Evolutionary conservation across 148 eudicot species (phyloP), one percentile per base, ranked within the genome.

Genomic region (Heliosperma pusillum): DNA sequence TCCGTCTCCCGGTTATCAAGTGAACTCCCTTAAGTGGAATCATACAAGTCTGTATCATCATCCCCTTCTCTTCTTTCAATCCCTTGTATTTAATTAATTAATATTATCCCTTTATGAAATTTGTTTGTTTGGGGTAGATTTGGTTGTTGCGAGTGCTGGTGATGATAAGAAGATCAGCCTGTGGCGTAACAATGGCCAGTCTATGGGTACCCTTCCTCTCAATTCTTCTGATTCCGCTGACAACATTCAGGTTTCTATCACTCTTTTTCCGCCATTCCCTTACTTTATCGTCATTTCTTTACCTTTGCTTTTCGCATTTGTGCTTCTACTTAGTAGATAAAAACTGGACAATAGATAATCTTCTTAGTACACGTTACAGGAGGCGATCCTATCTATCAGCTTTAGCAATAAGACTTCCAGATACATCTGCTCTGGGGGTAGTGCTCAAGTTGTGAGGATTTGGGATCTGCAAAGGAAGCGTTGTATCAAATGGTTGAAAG

Each of bases 141-240:
- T 94, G 92, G 98, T 94, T 70, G 87, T 94, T 86, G 97, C 98
- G 30, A 94, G 97, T 81, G 98, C 92, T 3, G 98, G 98, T 22
- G 96, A 94, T 10, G 97, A 94, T 76, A 86, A 87, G 74, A 88
- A 82, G 87, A 89, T 94, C 66, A 84, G 92, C 11, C 69, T 94
- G 42, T 90, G 97, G 97, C 88, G 88, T 72, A 87, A 86, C 66
- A 90, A 86, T 76, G 98, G 98, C 53, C 91, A 90, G 70, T 80
- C 84, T 72, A 69, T 94, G 92, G 92, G 97, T 45, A 87, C 93
- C 27, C 76, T 94, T 78, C 98, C 98, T 0, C 73, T 77, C 30
- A 82, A 86, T 22, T 86, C 86, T 56, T 57, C 81, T 25, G 93
- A 88, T 59, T 80, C 80, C 12, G 89, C 88, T n/a, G 93, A 93